Evolutionary conservation across 1,284 basidiomycete species (phyloP), one percentile per base, ranked within the genome.

Genomic region (Hymenochaete sp.): DNA sequence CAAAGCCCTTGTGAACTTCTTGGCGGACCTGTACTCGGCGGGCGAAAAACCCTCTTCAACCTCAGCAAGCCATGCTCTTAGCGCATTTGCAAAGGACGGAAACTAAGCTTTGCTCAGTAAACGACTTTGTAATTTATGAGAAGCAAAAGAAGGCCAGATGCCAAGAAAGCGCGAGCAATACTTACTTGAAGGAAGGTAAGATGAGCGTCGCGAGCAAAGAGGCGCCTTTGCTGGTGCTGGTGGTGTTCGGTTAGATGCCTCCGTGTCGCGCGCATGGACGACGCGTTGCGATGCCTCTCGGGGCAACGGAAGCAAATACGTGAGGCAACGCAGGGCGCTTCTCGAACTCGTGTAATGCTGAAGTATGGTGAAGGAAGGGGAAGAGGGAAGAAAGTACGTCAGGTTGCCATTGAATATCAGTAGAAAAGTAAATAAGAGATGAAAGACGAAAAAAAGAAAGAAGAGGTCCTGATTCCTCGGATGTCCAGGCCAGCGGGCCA

Each of bases 51-150:
- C 26, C 25, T 51, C 49, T 21, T 47, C 45, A 31, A 44, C 31
- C 22, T 47, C 24, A 14, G 49, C 49, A 3, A 51, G 42, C 49
- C 49, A 51, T 11, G 49, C 49, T 27, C 49, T 43, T 14, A 51
- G 45, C 2, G 49, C 49, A 37, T 47, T 48, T 11, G 24, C 49
- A 40, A 51, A 47, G 2, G 49, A 43, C 24, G 46, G 45, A 26
- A 43, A 22, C 49, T 51, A 42, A 22, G 19, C 22, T 5, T n/a
- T 8, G 14, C n/a, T n/a, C n/a, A n/a, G n/a, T n/a, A n/a, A n/a
- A n/a, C n/a, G n/a, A 5, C 5, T 8, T 35, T 35, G 6, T 16
- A 35, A n/a, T 35, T 19, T 6, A 31, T 31, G 9, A 31, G 14
- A 31, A 31, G 28, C 28, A 31, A 9, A 31, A 14, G n/a, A n/a